Conservation (phyloP, 768 basidiomycete species). For the Lactarius pseudohatsudake region DNA sequence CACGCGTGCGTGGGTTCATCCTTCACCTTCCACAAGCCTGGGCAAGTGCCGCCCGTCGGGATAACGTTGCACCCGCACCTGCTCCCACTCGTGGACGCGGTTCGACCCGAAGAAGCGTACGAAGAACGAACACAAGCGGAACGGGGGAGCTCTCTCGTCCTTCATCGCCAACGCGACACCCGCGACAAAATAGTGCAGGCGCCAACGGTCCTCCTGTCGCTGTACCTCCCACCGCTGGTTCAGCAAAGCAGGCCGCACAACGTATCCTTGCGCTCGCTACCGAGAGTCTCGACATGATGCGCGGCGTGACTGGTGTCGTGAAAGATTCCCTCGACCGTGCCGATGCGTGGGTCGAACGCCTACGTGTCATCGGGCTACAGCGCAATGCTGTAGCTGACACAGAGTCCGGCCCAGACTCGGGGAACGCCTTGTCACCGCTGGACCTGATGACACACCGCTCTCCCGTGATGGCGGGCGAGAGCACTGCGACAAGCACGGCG, state of each 20-base stretch:
- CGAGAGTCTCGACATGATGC: slow-evolving; percentile 92
- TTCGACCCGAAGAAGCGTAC: slow-evolving; percentile 22
- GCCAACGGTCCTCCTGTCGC: slow-evolving; percentile 22
- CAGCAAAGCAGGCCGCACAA: slow-evolving; percentile 74
- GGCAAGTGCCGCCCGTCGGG: slow-evolving; percentile 48
- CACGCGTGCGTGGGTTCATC: slow-evolving; percentile 73
- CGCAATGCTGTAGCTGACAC: slow-evolving; percentile 39
- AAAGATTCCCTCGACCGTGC: slow-evolving; percentile 86
- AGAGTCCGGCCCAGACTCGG: neutral
- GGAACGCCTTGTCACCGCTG: slow-evolving; percentile 12
- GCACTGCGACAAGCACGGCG: slow-evolving; percentile 24
- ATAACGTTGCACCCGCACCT: slow-evolving; percentile 26
- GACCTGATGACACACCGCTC: slow-evolving; percentile 24
- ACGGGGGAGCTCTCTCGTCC: slow-evolving; percentile 33
- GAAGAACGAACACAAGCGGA: slow-evolving; percentile 26
- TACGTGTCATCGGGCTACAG: slow-evolving; percentile 75
- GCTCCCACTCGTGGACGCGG: slow-evolving; percentile 31
- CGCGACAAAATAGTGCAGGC: slow-evolving; percentile 34
- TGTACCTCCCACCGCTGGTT: slow-evolving; percentile 44
- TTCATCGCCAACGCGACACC: slow-evolving; percentile 35
- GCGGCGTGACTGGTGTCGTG: slow-evolving; percentile 83
- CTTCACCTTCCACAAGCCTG: slow-evolving; percentile 80
- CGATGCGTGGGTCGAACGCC: slow-evolving; percentile 86
- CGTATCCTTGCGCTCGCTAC: slow-evolving; percentile 80
- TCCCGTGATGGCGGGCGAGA: slow-evolving; percentile 18